Base-by-base conservation (phyloP, 2,329 filamentous ascomycete genomes). In the Geosmithia putterillii region DNA sequence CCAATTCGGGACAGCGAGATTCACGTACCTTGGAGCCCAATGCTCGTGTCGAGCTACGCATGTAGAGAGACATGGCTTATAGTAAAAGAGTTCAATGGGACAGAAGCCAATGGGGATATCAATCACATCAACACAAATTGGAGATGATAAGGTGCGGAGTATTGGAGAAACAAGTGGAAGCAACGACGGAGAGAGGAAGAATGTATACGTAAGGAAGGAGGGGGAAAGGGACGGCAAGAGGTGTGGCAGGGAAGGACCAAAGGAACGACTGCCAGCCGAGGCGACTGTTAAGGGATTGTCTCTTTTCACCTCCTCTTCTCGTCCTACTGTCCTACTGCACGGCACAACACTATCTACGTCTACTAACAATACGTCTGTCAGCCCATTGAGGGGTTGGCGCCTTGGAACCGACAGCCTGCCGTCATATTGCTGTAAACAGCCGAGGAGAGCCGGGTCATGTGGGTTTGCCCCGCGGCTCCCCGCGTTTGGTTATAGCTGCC, bases 31-130 rank as follows among this genome's bases (percentile, higher is more conserved):
- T 77, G 46, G 73, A 74, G 61, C 76, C 70, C 52, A 85, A 62
- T 54, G 78, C 80, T 63, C 74, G 71, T 38, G 76, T 69, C 44
- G 79, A 76, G 51, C 70, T 68, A 60, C 76, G 72, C 45, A 81
- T 62, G 53, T 74, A 79, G 60, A 83, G 66, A 44, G 80, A 74
- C 81, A 86, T 85, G 48, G 56, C 61, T 51, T 12, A 32, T 32
- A 32, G 28, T 12, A 9, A 12, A 32, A 4, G 28, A 10, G 28
- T 9, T 12, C 23, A 25, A 25, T 32, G 10, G n/a, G 28, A 32
- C 28, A 32, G 10, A 32, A 7, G 28, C 15, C 15, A 3, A 32
- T 32, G 28, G 28, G 5, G 28, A 12, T 32, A 32, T 32, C 28
- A 32, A n/a, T n/a, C n/a, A n/a, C n/a, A n/a, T n/a, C n/a, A n/a